These are phyloP conservation scores for Eimeria maxima DNA, from an alignment of 169 alveolate genomes.

Conservation along the genomic window DNA sequence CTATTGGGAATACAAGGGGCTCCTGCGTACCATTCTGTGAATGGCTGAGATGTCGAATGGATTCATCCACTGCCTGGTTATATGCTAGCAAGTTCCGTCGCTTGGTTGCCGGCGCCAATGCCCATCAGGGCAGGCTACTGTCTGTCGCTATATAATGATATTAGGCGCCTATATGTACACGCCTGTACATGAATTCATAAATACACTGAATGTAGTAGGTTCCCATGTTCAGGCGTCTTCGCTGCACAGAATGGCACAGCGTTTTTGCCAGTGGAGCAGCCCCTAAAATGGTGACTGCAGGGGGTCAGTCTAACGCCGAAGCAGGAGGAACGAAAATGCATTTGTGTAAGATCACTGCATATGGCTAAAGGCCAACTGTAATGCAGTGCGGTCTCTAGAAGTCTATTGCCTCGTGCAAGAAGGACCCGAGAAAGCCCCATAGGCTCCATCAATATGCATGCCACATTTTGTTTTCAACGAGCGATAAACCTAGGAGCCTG, in stretches of 20 bases:
- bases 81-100: not conserved
- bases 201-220: not conserved
- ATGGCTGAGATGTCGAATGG: not conserved
- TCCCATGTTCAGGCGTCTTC: not conserved
- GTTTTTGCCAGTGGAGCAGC: not conserved
- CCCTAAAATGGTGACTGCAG: not conserved
- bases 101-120: not conserved
- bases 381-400: not conserved
- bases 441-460: constrained; percentile 11
- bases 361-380: not conserved
- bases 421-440: constrained; percentile 41
- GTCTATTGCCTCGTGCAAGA: constrained; percentile 32
- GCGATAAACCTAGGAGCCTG: not conserved
- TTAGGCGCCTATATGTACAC: not conserved
- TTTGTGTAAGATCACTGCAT: not conserved
- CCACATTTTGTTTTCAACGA: not conserved
- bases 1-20: not conserved
- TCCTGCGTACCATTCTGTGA: not conserved
- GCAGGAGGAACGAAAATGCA: not conserved
- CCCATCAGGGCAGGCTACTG: not conserved
- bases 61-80: not conserved
- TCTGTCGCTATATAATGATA: not conserved
- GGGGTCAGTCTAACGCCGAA: not conserved
- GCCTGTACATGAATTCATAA: not conserved
- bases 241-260: not conserved